Evolutionary conservation across 768 basidiomycete species (phyloP).

Genomic region (Podaxis pistillaris): DNA sequence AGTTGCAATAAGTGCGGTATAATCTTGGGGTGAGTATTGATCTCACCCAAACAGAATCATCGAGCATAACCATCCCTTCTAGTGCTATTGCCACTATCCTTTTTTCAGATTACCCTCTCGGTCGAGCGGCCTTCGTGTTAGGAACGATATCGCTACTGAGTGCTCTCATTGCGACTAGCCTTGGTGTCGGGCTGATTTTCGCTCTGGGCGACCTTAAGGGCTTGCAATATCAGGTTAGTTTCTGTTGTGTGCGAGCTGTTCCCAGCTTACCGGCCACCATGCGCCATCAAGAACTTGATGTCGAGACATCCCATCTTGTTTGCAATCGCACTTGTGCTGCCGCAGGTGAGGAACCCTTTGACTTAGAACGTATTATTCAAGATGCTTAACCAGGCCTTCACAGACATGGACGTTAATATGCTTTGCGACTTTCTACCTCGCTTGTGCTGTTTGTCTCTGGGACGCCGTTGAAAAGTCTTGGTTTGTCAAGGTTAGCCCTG

Average conservation of each 20-base stretch:
- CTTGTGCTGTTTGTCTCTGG: not conserved
- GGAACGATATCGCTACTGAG: not conserved
- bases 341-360: not conserved
- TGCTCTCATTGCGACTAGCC: not conserved
- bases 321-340: not conserved
- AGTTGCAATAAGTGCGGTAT: not conserved
- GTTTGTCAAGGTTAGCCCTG: not conserved
- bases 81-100: not conserved
- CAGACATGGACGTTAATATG: not conserved
- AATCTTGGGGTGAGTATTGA: not conserved
- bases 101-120: not conserved
- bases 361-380: not conserved
- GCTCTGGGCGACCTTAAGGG: not conserved
- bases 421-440: not conserved
- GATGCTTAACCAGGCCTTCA: not conserved
- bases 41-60: not conserved
- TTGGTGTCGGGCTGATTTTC: not conserved
- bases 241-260: not conserved
- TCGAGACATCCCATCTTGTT: not conserved
- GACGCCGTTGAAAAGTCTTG: not conserved
- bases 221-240: not conserved
- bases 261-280: not conserved
- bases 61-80: not conserved
- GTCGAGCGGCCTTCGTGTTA: not conserved
- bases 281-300: not conserved